These are phyloP conservation scores for Penicillium psychrosexuale DNA, from an alignment of 2,329 filamentous ascomycete genomes.

Conservation along the genomic window DNA sequence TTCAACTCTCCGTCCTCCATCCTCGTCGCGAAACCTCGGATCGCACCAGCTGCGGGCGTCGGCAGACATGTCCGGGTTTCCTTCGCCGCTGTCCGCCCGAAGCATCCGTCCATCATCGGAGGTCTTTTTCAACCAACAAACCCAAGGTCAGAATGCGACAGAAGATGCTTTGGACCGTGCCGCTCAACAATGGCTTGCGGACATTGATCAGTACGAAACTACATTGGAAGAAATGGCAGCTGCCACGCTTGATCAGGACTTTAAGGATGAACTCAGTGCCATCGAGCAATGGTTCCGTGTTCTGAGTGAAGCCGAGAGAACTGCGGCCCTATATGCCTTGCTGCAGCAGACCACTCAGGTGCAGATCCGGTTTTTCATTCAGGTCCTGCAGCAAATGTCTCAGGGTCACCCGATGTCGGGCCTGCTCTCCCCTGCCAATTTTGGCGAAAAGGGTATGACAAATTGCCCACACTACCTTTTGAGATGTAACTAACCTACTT, in stretches of 20 bases:
- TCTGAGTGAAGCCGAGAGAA: slow-evolving; percentile 92
- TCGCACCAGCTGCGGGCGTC: slow-evolving; percentile 89
- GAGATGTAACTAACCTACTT: slow-evolving; percentile 9
- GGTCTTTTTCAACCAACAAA: slow-evolving; percentile 78
- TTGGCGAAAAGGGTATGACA: slow-evolving; percentile 78
- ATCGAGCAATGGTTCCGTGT: slow-evolving; percentile 99
- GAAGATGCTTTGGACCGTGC: slow-evolving; percentile 91
- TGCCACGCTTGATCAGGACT: slow-evolving; percentile 97
- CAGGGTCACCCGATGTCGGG: slow-evolving; percentile 97
- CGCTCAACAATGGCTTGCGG: slow-evolving; percentile 96
- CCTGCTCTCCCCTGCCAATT: slow-evolving; percentile 88
- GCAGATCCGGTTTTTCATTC: slow-evolving; percentile 98
- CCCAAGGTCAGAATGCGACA: slow-evolving; percentile 62
- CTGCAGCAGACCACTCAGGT: slow-evolving; percentile 98
- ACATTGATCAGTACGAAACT: slow-evolving; percentile 98
- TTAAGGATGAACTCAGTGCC: slow-evolving; percentile 97
- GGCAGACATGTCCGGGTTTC: slow-evolving; percentile 88
- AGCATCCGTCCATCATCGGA: slow-evolving; percentile 90
- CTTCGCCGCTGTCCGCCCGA: slow-evolving; percentile 67
- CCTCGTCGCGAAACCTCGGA: slow-evolving; percentile 73
- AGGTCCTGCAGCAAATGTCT: slow-evolving; percentile 97
- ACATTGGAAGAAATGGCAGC: slow-evolving; percentile 98
- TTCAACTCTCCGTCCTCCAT: slow-evolving; percentile 76
- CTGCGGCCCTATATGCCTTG: slow-evolving; percentile 89
- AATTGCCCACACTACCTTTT: background rate